A percentile compares a stretch with the other conserved stretches of the same genome.
Conservation (phyloP, 2,329 filamentous ascomycete species). For the Botrytis medusae region DNA sequence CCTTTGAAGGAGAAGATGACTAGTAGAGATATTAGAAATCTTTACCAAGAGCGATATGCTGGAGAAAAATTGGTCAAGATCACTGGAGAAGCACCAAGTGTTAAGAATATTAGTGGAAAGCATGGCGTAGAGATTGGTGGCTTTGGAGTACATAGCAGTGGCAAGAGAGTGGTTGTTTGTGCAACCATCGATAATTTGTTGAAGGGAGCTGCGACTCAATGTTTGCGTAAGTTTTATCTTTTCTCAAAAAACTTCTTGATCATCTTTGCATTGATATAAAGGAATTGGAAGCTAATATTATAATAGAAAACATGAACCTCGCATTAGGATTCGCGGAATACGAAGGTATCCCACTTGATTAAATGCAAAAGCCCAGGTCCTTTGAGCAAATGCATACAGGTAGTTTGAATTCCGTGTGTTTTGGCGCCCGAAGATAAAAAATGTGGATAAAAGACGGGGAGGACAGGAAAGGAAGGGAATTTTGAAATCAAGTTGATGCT, state of each 20-base stretch:
- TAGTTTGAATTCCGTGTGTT: slow-evolving; percentile 21
- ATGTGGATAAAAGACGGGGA: background rate
- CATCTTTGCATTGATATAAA: slow-evolving; percentile 19
- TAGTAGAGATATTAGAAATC: slow-evolving; percentile 84
- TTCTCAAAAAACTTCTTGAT: background rate
- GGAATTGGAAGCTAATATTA: background rate
- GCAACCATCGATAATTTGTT: slow-evolving; percentile 91
- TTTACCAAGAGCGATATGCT: slow-evolving; percentile 95
- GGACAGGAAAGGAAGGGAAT: background rate
- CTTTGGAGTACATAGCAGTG: slow-evolving; percentile 87
- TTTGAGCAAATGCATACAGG: slow-evolving; percentile 19
- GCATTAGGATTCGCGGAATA: slow-evolving; percentile 87
- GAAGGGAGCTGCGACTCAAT: slow-evolving; percentile 92
- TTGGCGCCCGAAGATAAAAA: slow-evolving; percentile 11
- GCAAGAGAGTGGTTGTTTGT: slow-evolving; percentile 91
- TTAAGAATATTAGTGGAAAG: slow-evolving; percentile 80
- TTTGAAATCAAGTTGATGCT: background rate
- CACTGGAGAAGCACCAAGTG: slow-evolving; percentile 79
- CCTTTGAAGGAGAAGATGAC: slow-evolving; percentile 84
- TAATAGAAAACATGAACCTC: slow-evolving; percentile 84
- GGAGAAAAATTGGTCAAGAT: slow-evolving; percentile 95
- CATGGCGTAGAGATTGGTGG: slow-evolving; percentile 93
- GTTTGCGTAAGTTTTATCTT: slow-evolving; percentile 67
- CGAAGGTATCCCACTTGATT: slow-evolving; percentile 70
- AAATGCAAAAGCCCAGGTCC: slow-evolving; percentile 22